Evolutionary conservation across 1,284 basidiomycete genomes (phyloP).

Genomic region (Ustilago vetiveriae): DNA sequence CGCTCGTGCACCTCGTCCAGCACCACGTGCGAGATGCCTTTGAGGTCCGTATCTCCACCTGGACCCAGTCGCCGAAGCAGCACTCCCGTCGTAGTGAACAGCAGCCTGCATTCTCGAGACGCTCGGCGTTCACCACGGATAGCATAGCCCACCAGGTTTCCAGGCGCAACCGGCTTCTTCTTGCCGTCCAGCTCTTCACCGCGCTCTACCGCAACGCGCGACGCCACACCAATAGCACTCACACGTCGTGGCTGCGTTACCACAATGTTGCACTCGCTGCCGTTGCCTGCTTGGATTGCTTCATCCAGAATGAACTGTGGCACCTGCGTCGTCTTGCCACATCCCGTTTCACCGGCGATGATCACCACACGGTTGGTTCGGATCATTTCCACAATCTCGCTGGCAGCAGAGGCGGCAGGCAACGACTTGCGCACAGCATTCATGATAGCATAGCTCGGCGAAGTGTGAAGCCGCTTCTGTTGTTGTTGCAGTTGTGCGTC

Average conservation of each 20-base stretch:
- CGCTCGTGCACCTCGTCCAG: conserved; percentile 95
- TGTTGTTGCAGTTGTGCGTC: conserved; percentile 74
- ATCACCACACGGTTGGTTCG: conserved; percentile 45
- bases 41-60: conserved; percentile 76
- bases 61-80: conserved; percentile 79
- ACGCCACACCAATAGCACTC: conserved; percentile 87
- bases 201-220: conserved; percentile 85
- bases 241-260: conserved; percentile 90
- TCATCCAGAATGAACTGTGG: conserved; percentile 84
- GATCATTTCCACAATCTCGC: conserved; percentile 70
- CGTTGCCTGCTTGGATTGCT: conserved; percentile 75
- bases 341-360: conserved; percentile 72
- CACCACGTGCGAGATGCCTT: conserved; percentile 82
- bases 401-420: conserved; percentile 82
- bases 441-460: conserved; percentile 75
- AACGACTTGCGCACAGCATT: conserved; percentile 73
- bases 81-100: conserved; percentile 94
- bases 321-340: conserved; percentile 83
- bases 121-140: conserved; percentile 88
- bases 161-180: conserved; percentile 25
- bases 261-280: conserved; percentile 80
- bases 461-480: conserved; percentile 80
- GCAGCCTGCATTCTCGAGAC: conserved; percentile 71
- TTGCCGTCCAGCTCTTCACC: conserved; percentile 74
- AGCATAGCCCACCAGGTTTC: conserved; percentile 78